Base-by-base conservation (phyloP, 768 basidiomycete genomes). In the Rhizopogon sp. region DNA sequence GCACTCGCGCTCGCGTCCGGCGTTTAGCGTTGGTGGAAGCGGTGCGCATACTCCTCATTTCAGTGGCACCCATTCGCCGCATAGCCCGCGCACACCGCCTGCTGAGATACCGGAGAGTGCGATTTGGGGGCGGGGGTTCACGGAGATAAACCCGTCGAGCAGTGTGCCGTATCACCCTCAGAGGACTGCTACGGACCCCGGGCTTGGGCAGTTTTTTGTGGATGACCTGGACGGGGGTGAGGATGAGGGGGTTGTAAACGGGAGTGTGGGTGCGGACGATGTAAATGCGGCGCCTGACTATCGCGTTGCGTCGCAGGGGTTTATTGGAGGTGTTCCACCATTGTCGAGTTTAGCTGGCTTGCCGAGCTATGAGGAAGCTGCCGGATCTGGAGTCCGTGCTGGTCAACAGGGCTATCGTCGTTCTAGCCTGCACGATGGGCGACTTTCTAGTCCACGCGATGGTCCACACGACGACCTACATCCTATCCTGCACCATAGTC, bases 311-410 rank as follows among this genome's bases (percentile, higher is more conserved):
- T 83, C 87, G 57, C 76, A 88, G 13, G 94, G 93, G 6, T 96
- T 95, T 70, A 78, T 95, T 28, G 94, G 94, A 6, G 93, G 94
- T 5, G 86, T 95, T n/a, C 85, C 88, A 9, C 93, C 96, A 14
- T 69, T 93, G 64, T 78, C 78, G 62, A 87, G 88, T 62, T 77
- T 87, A 74, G 76, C 74, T 28, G 92, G 89, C 6, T 65, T 96
- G 60, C 95, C 95, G 45, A 89, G 85, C 39, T 98, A 98, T 61
- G 92, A 91, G 60, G 93, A 93, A 65, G 81, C 81, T 10, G 64
- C 66, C 47, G 50, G 63, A 57, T 42, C 29, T 22, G 40, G 43
- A 37, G 50, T 5, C 47, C 29, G n/a, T 2, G 46, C 31, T 47
- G 20, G 20, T 14, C 33, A 33, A 9, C 29, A 11, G 29, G 45